Evolutionary conservation across 2,329 filamentous ascomycete genomes (phyloP).

Genomic region (Colletotrichum lini): DNA sequence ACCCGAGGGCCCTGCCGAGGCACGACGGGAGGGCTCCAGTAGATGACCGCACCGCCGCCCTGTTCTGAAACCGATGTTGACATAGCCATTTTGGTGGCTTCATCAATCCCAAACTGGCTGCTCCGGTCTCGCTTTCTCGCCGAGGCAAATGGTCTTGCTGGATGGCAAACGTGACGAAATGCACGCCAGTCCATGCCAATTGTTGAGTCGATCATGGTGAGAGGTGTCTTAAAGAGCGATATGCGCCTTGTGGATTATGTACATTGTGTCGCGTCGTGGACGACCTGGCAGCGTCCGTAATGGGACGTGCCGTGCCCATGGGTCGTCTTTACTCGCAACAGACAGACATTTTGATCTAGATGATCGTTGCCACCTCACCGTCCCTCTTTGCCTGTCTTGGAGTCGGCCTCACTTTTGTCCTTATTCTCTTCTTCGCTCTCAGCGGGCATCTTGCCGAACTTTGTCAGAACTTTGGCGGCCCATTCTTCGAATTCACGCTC

Average conservation of each 20-base stretch:
- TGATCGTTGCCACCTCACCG: constrained; percentile 34
- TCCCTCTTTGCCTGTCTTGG: constrained; percentile 39
- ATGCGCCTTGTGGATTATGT: constrained; percentile 37
- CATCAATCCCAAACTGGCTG: constrained; percentile 16
- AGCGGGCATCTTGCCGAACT: constrained; percentile 53
- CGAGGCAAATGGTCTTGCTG: constrained; percentile 11
- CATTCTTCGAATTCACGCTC: constrained; percentile 75
- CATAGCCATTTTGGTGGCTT: constrained; percentile 37
- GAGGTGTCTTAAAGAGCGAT: constrained; percentile 31
- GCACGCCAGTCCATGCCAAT: constrained; percentile 10
- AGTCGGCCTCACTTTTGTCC: constrained; percentile 20
- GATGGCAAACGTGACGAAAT: constrained; percentile 10
- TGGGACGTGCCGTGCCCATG: constrained; percentile 20
- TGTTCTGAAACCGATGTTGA: constrained; percentile 30
- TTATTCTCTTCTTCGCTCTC: constrained; percentile 1
- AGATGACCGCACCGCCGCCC: constrained; percentile 18
- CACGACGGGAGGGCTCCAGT: constrained; percentile 1
- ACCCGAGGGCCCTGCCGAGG: constrained; percentile 16
- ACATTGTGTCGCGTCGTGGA: constrained; percentile 21
- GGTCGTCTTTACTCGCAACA: constrained; percentile 15
- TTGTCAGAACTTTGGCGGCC: constrained; percentile 72
- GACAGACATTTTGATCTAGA: constrained; percentile 24
- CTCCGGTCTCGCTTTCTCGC: constrained; percentile 37
- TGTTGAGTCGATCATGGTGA: constrained; percentile 32
- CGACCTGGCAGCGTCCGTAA: constrained; percentile 15